Base-by-base conservation (phyloP, 164 flowering plant species). In the Aristolochia californica region DNA sequence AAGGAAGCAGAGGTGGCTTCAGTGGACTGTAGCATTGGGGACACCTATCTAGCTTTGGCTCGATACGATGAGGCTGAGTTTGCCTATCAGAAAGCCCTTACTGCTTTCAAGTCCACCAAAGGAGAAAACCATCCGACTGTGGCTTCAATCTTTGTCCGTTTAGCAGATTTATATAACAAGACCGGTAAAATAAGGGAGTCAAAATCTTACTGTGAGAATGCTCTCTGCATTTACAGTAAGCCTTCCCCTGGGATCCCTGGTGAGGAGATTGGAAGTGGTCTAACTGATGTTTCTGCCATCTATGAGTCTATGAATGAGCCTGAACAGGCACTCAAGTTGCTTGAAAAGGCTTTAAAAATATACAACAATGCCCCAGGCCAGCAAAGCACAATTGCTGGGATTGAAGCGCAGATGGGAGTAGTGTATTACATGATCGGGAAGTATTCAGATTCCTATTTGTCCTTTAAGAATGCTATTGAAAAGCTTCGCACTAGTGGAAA, bases 361-460 rank as follows among this genome's bases (percentile, higher is more conserved):
- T 87, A 81, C 48, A 66, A 70, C 22, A 78, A 83, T 62, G 75
- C 80, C 21, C 98, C 98, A 48, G 98, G 98, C 48, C 97, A 91
- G 74, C 95, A 88, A 60, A 80, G 77, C 73, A 82, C 88, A 13
- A 58, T 83, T 57, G 98, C 95, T 5, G 95, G 98, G 30, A 86
- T 91, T 49, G 96, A 91, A 69, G 97, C 97, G 40, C 96, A 88
- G 64, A 83, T 88, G 80, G 98, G 98, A 54, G 97, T 88, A 58
- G 77, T 91, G 82, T 77, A 83, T 60, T 91, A 84, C 69, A 79
- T 85, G 83, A 45, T 83, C 62, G 98, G 88, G 16, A 81, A 80
- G 30, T 91, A 80, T 60, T 53, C 78, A 20, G 88, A 87, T 21
- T 84, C 98, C 13, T 88, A 88, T 65, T 43, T 55, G 27, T 78